These are phyloP conservation scores for Boletellus deceptivus DNA, from an alignment of 1,284 basidiomycete species.

Conservation along the genomic window DNA sequence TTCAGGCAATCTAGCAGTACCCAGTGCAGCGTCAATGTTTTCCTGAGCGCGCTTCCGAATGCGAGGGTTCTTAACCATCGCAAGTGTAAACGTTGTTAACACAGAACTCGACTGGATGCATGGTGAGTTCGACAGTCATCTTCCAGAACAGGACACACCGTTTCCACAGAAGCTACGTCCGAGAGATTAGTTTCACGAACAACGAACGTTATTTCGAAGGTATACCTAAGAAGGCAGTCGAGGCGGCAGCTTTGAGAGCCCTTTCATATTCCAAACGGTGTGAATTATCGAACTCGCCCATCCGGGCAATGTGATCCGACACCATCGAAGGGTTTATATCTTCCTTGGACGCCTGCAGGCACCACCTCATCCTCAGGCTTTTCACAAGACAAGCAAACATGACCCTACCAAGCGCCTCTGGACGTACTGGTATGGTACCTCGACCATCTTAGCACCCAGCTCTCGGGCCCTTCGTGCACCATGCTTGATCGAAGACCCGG, in stretches of 20 bases:
- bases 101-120: slow-evolving; percentile 12
- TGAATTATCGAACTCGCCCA: slow-evolving; percentile 13
- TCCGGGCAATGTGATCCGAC: slow-evolving; percentile 18
- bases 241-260: slow-evolving; percentile 18
- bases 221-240: slow-evolving; percentile 24
- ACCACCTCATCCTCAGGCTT: background rate
- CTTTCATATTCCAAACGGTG: slow-evolving; percentile 15
- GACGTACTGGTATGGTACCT: slow-evolving; percentile 21
- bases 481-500: slow-evolving; percentile 20
- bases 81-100: slow-evolving; percentile 32
- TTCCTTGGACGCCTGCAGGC: slow-evolving; percentile 9
- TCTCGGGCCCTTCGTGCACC: slow-evolving; percentile 16
- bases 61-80: slow-evolving; percentile 36
- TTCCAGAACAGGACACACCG: slow-evolving; percentile 11
- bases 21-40: slow-evolving; percentile 41
- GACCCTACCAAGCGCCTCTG: slow-evolving; percentile 14
- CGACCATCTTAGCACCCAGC: slow-evolving; percentile 11
- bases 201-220: background rate
- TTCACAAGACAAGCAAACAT: background rate
- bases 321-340: slow-evolving; percentile 19
- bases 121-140: slow-evolving; percentile 2
- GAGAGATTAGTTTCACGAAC: background rate
- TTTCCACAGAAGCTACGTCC: slow-evolving; percentile 17
- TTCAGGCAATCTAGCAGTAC: slow-evolving; percentile 37
- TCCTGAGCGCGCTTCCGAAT: slow-evolving; percentile 35